A percentile compares a stretch with the other conserved stretches of the same genome.
Evolutionary conservation across 768 basidiomycete genomes (phyloP).

Genomic region (Podaxis mareebaensis): DNA sequence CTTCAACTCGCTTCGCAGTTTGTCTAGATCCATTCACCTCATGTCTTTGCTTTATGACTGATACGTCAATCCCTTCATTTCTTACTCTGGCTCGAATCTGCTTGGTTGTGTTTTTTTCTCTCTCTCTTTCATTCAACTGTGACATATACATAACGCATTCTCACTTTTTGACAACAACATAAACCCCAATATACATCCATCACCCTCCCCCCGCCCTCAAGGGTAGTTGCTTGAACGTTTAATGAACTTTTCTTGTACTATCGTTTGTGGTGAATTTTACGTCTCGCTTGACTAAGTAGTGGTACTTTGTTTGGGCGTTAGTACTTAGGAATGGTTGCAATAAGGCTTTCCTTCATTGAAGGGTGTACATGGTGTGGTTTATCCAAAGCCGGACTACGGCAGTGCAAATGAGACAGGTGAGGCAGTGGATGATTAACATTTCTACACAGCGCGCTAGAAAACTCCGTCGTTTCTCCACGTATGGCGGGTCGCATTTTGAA

Average conservation of each 20-base stretch:
- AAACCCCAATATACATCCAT: neutral
- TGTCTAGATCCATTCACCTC: neutral
- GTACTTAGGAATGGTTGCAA: neutral
- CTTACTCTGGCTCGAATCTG: neutral
- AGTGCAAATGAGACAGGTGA: too few relatives aligned
- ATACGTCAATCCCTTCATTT: neutral
- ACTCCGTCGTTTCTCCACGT: too few relatives aligned
- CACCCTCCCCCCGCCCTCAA: neutral
- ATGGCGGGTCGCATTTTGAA: too few relatives aligned
- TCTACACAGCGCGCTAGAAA: too few relatives aligned
- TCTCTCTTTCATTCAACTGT: neutral
- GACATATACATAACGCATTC: conserved; percentile 1
- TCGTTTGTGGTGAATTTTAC: neutral
- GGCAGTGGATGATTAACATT: too few relatives aligned
- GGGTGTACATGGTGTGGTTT: neutral
- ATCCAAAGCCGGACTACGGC: too few relatives aligned
- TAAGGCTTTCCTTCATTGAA: neutral
- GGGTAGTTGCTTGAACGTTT: neutral
- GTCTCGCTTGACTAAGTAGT: neutral
- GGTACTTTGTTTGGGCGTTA: neutral
- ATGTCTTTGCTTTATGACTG: neutral
- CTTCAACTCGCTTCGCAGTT: conserved; percentile 11
- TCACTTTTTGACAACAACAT: neutral
- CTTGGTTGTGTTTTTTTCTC: neutral
- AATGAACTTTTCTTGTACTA: neutral